Conservation (phyloP, 2,329 filamentous ascomycete species). For the Phialophora expanda region DNA sequence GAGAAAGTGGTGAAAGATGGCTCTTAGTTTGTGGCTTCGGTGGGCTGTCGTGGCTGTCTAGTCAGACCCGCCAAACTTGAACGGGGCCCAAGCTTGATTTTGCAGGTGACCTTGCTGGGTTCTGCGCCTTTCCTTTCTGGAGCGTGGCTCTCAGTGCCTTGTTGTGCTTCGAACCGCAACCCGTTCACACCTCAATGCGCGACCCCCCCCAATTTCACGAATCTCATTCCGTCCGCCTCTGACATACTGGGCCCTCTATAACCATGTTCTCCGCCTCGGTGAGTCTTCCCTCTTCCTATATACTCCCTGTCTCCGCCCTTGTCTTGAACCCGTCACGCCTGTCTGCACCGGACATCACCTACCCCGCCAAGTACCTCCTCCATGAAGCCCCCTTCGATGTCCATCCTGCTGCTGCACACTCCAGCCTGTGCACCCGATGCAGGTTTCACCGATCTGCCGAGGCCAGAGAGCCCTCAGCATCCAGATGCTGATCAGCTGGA, state of each 20-base stretch:
- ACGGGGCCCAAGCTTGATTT: not conserved
- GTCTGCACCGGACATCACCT: constrained; percentile 16
- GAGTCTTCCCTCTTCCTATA: constrained; percentile 30
- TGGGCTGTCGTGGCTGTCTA: not conserved
- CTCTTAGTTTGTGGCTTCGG: not conserved
- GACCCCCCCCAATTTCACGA: constrained; percentile 24
- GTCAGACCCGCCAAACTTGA: not conserved
- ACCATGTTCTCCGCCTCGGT: constrained; percentile 38
- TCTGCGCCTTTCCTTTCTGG: constrained; percentile 15
- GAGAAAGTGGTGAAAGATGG: not conserved
- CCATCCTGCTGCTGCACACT: constrained; percentile 35
- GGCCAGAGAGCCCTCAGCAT: constrained; percentile 18
- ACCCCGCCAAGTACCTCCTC: constrained; percentile 30
- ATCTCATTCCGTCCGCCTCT: constrained; percentile 26
- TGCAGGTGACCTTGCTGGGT: not conserved
- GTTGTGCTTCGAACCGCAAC: constrained; percentile 16
- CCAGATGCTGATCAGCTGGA: constrained; percentile 27
- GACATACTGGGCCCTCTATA: constrained; percentile 31
- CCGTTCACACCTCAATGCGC: constrained; percentile 28
- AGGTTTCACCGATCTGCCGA: constrained; percentile 34
- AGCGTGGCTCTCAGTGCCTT: not conserved
- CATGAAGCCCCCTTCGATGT: constrained; percentile 32
- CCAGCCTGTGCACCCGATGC: constrained; percentile 38
- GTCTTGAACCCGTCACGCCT: constrained; percentile 18
- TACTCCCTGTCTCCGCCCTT: constrained; percentile 19